Conservation (phyloP, 2,329 filamentous ascomycete species). For the Sclerotinia sclerotiorum region DNA sequence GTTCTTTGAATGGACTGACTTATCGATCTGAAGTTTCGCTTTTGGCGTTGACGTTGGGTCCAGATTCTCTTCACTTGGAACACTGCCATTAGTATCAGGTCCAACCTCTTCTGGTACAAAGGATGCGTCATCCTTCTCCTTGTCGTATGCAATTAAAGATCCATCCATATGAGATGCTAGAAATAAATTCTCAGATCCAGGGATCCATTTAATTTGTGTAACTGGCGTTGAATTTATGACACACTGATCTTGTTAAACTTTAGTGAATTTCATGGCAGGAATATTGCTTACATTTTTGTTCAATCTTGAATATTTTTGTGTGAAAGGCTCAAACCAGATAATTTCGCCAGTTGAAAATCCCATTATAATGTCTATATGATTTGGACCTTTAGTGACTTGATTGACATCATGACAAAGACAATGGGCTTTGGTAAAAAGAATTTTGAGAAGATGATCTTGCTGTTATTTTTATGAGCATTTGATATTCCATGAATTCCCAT, state of each 20-base stretch:
- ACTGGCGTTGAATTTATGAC: constrained; percentile 84
- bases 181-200: constrained; percentile 89
- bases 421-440: constrained; percentile 94
- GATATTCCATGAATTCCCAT: neutral
- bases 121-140: constrained; percentile 86
- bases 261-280: neutral
- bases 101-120: constrained; percentile 69
- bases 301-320: constrained; percentile 89
- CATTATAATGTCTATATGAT: constrained; percentile 88
- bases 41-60: constrained; percentile 36
- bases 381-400: constrained; percentile 70
- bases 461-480: constrained; percentile 43
- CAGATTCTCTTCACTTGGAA: constrained; percentile 36
- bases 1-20: constrained; percentile 90
- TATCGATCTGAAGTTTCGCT: constrained; percentile 68
- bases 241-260: constrained; percentile 53
- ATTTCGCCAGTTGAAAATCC: constrained; percentile 96
- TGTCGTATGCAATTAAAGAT: constrained; percentile 89
- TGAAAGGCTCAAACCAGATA: constrained; percentile 97
- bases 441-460: constrained; percentile 90
- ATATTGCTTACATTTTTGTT: constrained; percentile 77
- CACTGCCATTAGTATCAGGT: constrained; percentile 37
- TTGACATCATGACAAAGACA: constrained; percentile 95
- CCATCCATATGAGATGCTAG: constrained; percentile 91
- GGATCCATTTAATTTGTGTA: constrained; percentile 87